A percentile compares a stretch with the other conserved stretches of the same genome.
These are phyloP conservation scores for Tylopilus subfusipes DNA, from an alignment of 768 basidiomycete species.

Conservation along the genomic window DNA sequence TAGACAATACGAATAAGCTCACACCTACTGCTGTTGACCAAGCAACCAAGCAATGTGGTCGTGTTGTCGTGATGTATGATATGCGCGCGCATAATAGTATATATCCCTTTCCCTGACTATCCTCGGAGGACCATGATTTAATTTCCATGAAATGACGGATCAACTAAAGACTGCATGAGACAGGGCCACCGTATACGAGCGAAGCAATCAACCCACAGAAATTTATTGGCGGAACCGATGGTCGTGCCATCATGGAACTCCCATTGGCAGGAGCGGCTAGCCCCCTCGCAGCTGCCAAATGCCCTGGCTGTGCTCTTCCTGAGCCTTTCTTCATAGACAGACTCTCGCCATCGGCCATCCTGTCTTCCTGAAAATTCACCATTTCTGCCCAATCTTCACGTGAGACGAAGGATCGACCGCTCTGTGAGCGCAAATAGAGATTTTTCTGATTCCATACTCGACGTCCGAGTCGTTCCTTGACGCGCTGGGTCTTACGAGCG, in stretches of 20 bases:
- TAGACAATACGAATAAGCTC: neutral
- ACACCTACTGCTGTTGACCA: neutral
- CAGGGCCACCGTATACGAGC: neutral
- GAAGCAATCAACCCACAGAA: constrained; percentile 22
- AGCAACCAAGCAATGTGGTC: neutral
- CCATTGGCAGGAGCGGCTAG: constrained; percentile 2
- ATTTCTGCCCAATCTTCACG: constrained; percentile 46
- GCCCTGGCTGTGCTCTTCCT: neutral
- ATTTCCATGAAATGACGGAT: constrained; percentile 21
- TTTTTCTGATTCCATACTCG: constrained; percentile 63
- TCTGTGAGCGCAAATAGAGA: constrained; percentile 45
- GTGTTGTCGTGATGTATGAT: neutral
- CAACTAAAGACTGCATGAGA: constrained; percentile 16
- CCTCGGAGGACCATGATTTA: neutral
- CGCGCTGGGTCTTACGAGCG: constrained; percentile 52
- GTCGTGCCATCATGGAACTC: neutral
- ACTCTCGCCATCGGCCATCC: neutral
- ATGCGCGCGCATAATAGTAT: neutral
- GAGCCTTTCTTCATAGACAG: neutral
- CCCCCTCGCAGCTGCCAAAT: constrained; percentile 3
- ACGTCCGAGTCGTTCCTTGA: constrained; percentile 78
- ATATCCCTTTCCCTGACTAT: constrained; percentile 4
- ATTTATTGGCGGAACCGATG: constrained; percentile 10
- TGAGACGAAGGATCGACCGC: constrained; percentile 35
- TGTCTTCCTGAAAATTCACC: constrained; percentile 42